phyloP scores from a whole-genome alignment of 2,329 filamentous ascomycete genomes.

The Elsinoe batatas region DNA sequence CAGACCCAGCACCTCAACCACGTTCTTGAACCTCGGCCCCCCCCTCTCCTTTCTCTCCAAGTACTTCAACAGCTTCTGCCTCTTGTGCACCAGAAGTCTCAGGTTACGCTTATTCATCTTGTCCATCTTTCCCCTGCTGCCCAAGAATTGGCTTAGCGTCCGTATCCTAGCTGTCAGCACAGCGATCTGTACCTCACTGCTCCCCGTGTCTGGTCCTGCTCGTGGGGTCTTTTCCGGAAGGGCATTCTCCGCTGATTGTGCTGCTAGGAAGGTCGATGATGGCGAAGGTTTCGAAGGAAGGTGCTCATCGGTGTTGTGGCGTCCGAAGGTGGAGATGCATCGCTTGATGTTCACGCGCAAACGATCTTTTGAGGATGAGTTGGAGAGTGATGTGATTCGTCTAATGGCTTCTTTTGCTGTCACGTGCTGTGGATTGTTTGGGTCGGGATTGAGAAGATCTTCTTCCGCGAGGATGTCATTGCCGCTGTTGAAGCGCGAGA shows the following conservation, averaged over 20 bases:
- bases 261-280: slow-evolving; percentile 28
- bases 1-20: slow-evolving; percentile 75
- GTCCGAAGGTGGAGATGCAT: slow-evolving; percentile 78
- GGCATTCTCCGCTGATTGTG: slow-evolving; percentile 16
- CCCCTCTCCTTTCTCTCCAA: slow-evolving; percentile 83
- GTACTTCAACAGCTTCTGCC: slow-evolving; percentile 83
- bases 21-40: slow-evolving; percentile 77
- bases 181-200: slow-evolving; percentile 93
- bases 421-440: slow-evolving; percentile 38
- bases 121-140: slow-evolving; percentile 66
- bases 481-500: background rate
- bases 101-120: slow-evolving; percentile 92
- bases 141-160: slow-evolving; percentile 61
- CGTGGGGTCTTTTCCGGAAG: slow-evolving; percentile 45
- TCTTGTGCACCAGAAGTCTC: slow-evolving; percentile 71
- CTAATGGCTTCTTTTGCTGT: slow-evolving; percentile 66
- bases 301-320: slow-evolving; percentile 71
- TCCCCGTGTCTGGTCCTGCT: slow-evolving; percentile 86
- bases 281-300: slow-evolving; percentile 51
- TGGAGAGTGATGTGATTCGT: slow-evolving; percentile 68
- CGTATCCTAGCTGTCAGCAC: slow-evolving; percentile 92
- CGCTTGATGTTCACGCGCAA: slow-evolving; percentile 74
- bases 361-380: slow-evolving; percentile 67
- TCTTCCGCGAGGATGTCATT: slow-evolving; percentile 24
- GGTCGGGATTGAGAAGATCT: slow-evolving; percentile 36